phyloP scores from a whole-genome alignment of 257 asterid species.

The Parsonsia alboflavescens region DNA sequence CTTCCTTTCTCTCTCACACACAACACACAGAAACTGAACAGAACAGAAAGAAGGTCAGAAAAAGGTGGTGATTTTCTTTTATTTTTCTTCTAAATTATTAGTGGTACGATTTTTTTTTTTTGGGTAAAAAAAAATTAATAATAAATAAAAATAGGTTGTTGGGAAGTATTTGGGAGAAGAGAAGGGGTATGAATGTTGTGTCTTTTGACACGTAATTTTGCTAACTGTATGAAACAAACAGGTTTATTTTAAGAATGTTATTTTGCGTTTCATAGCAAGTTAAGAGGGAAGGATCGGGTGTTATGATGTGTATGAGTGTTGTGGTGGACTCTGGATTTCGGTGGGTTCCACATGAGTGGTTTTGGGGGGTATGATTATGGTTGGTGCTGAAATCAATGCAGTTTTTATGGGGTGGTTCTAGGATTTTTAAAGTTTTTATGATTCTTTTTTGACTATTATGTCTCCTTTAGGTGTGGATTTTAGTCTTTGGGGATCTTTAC shows the following conservation, averaged over 20 bases:
- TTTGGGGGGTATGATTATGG: neutral
- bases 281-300: neutral
- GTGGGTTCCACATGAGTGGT: neutral
- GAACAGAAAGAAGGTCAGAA: neutral
- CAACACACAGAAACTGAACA: neutral
- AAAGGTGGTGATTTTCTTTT: neutral
- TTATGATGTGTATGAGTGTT: neutral
- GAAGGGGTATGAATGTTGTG: slow-evolving; percentile 2
- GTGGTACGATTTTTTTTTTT: neutral
- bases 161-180: slow-evolving; percentile 13
- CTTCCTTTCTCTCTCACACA: neutral
- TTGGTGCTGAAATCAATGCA: slow-evolving; percentile 8
- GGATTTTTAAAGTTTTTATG: neutral
- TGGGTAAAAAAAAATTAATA: no score
- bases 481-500: neutral
- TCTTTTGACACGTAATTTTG: slow-evolving; percentile 9
- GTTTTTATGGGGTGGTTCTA: neutral
- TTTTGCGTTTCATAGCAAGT: neutral
- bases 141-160: neutral
- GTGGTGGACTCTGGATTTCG: neutral
- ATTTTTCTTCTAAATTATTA: neutral
- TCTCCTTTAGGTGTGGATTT: neutral
- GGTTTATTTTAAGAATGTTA: slow-evolving; percentile 14
- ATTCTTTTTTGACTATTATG: neutral
- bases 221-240: slow-evolving; percentile 5